Evolutionary conservation across 2,329 filamentous ascomycete genomes (phyloP).

Genomic region (Pseudogymnoascus sp.): DNA sequence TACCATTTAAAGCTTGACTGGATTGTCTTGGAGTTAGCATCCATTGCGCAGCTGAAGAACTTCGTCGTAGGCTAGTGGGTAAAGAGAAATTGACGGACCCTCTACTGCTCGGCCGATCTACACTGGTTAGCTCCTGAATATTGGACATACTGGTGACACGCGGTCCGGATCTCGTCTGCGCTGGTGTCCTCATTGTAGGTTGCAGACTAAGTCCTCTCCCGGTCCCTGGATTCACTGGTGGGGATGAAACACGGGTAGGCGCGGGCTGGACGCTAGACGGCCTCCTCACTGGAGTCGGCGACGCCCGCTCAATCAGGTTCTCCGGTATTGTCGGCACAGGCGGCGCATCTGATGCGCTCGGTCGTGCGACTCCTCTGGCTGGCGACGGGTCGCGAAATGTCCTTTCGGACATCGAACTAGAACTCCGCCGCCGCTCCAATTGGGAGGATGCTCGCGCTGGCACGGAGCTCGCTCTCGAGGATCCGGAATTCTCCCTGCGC

Average conservation of each 20-base stretch:
- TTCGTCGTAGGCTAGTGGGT: conserved; percentile 34
- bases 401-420: conserved; percentile 78
- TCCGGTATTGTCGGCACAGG: conserved; percentile 70
- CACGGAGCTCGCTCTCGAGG: conserved; percentile 53
- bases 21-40: conserved; percentile 27
- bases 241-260: conserved; percentile 24
- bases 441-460: conserved; percentile 34
- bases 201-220: conserved; percentile 27
- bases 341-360: conserved; percentile 45
- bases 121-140: conserved; percentile 35
- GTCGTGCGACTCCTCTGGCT: conserved; percentile 36
- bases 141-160: conserved; percentile 19
- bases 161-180: conserved; percentile 19
- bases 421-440: conserved; percentile 61
- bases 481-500: conserved; percentile 64
- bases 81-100: conserved; percentile 48
- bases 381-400: conserved; percentile 77
- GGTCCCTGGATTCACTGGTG: conserved; percentile 22
- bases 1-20: conserved; percentile 29
- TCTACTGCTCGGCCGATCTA: conserved; percentile 36
- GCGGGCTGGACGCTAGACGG: conserved; percentile 34
- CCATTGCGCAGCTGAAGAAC: conserved; percentile 23
- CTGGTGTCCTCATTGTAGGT: conserved; percentile 19
- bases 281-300: conserved; percentile 22
- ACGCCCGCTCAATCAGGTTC: conserved; percentile 27